These are phyloP conservation scores for Rosa persica DNA, from an alignment of 306 rosid species.

Conservation along the genomic window DNA sequence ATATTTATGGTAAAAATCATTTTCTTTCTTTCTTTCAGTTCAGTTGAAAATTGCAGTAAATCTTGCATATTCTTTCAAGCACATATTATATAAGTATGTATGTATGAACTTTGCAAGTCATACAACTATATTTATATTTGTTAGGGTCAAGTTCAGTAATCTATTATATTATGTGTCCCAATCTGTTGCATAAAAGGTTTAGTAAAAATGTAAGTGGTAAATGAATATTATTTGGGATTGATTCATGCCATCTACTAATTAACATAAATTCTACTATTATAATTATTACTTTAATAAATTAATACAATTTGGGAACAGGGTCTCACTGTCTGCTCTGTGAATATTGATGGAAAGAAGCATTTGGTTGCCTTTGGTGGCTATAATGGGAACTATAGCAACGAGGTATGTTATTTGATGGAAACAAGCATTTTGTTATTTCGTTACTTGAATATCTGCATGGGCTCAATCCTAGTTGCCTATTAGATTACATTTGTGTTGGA, in stretches of 20 bases:
- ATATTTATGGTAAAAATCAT: not conserved
- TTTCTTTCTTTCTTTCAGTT: not conserved
- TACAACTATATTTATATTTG: not conserved
- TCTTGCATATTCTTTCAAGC: not conserved
- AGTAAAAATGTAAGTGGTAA: not conserved
- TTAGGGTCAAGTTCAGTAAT: not conserved
- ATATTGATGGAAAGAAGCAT: conserved; percentile 69
- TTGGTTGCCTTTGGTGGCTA: conserved; percentile 95
- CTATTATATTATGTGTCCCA: not conserved
- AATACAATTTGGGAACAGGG: conserved; percentile 61
- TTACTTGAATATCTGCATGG: conserved; percentile 1
- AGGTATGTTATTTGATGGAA: conserved; percentile 49
- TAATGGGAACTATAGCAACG: conserved; percentile 92
- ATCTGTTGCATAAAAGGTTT: not conserved
- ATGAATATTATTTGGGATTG: conserved; percentile 22
- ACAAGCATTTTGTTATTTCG: not conserved
- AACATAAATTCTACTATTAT: conserved; percentile 17
- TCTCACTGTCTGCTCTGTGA: conserved; percentile 65
- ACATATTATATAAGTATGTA: not conserved
- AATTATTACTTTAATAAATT: conserved; percentile 17
- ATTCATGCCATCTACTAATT: conserved; percentile 12
- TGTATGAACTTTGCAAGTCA: not conserved
- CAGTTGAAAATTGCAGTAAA: not conserved
- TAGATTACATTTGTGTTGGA: not conserved
- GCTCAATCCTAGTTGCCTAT: not conserved